Base-by-base conservation (phyloP, 2,329 filamentous ascomycete genomes). In the Diaporthe caulivora region DNA sequence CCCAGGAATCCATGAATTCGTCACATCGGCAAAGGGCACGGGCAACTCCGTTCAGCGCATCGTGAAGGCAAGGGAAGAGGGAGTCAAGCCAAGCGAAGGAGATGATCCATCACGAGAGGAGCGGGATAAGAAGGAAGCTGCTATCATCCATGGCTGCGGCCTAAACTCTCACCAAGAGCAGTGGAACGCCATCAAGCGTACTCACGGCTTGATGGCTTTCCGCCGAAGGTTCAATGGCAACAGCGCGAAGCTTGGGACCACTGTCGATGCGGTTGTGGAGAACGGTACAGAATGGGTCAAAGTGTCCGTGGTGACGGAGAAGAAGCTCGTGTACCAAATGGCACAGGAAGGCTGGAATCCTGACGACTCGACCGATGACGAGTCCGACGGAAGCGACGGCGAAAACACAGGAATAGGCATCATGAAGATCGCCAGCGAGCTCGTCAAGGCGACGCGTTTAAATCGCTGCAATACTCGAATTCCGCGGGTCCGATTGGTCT, bases 301-400 rank as follows among this genome's bases (percentile, higher is more conserved):
- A 29, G 71, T 75, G 9, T 76, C 58, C 29, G 68, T 74, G 8
- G 34, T 76, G 21, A 76, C 73, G 1, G 67, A 76, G 44, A 72
- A 71, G 65, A 76, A 76, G 37, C 68, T 76, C 21, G 53, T 73
- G 24, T 71, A 71, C 29, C 73, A 76, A 29, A 75, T 76, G 73
- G 75, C 75, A 13, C 70, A 76, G 31, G 73, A 76, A 40, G 75
- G 75, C 24, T 76, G 75, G 75, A 74, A 76, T 58, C 75, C 73
- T 11, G 75, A 76, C 21, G 75, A 76, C 55, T 76, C 75, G 3
- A 72, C 70, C 6, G 73, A 73, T 34, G 73, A 71, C 15, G 73
- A 72, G 15, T 72, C 70, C 13, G 73, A 73, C 29, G 57, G 42
- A n/a, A 73, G 69, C 54, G 70, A 70, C 17, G 54, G 62, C 15